Percentiles rank a stretch among this genome's conserved stretches.
phyloP scores from a whole-genome alignment of 2,329 filamentous ascomycete genomes.

The Davidsoniella australis region DNA sequence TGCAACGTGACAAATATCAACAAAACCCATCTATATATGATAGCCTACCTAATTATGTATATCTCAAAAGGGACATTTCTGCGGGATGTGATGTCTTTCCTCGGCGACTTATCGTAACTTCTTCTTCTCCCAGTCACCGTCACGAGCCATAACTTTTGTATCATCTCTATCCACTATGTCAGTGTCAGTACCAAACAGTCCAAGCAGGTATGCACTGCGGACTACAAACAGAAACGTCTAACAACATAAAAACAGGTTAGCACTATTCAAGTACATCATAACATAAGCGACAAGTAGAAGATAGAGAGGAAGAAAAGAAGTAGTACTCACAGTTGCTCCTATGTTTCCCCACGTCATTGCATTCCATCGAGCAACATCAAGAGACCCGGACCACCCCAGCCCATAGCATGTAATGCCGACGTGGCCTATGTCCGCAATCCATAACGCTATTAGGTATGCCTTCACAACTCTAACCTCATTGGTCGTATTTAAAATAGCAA shows the following conservation, averaged over 20 bases:
- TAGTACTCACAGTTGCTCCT: conserved; percentile 37
- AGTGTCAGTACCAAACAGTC: too few relatives aligned
- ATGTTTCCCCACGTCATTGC: conserved; percentile 58
- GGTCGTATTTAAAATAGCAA: conserved; percentile 22
- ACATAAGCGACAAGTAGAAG: neutral
- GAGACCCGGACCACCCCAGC: conserved; percentile 36
- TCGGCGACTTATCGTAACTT: too few relatives aligned
- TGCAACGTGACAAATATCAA: neutral
- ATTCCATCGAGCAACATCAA: conserved; percentile 46
- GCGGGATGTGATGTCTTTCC: too few relatives aligned
- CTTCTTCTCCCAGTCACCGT: too few relatives aligned
- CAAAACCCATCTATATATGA: too few relatives aligned
- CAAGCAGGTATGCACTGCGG: neutral
- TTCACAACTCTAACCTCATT: conserved; percentile 45
- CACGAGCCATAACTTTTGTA: too few relatives aligned
- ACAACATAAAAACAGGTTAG: neutral
- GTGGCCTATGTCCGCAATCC: conserved; percentile 51
- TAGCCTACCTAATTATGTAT: too few relatives aligned
- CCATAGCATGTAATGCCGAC: conserved; percentile 41
- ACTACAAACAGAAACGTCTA: neutral
- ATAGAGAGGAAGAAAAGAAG: neutral
- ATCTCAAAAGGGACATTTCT: too few relatives aligned
- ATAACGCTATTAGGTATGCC: conserved; percentile 49
- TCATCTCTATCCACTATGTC: neutral
- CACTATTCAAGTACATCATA: neutral